Evolutionary conservation across 1,139 yeast species (phyloP).

Genomic region (Saccharomyces uvarum): DNA sequence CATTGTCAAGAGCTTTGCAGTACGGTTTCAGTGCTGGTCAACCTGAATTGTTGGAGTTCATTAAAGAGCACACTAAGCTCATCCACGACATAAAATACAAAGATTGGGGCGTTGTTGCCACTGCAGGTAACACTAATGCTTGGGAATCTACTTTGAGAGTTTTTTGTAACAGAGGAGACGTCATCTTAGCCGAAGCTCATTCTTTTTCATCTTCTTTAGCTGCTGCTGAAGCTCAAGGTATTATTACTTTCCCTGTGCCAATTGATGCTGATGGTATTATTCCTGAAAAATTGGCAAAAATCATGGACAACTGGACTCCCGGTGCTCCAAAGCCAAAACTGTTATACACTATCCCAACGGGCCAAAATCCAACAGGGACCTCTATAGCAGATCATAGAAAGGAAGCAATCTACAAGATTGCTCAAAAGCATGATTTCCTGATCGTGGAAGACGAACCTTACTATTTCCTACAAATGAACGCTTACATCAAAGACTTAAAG

Average conservation of each 20-base stretch:
- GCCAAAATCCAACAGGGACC: constrained; percentile 94
- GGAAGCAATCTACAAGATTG: constrained; percentile 58
- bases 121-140: constrained; percentile 80
- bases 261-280: constrained; percentile 76
- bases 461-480: constrained; percentile 83
- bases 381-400: constrained; percentile 68
- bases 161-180: constrained; percentile 70
- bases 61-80: constrained; percentile 67
- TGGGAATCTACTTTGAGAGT: constrained; percentile 84
- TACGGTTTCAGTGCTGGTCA: constrained; percentile 84
- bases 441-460: constrained; percentile 93
- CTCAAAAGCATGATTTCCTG: constrained; percentile 73
- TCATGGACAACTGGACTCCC: constrained; percentile 65
- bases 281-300: constrained; percentile 60
- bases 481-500: constrained; percentile 40
- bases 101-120: constrained; percentile 58
- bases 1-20: constrained; percentile 79
- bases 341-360: constrained; percentile 81
- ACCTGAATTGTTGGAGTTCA: constrained; percentile 55
- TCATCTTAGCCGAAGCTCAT: constrained; percentile 73
- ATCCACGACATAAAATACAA: constrained; percentile 56
- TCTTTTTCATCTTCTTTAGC: constrained; percentile 80
- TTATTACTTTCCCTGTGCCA: constrained; percentile 60
- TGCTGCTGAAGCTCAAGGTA: constrained; percentile 68
- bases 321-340: constrained; percentile 64